Evolutionary conservation across 2,329 filamentous ascomycete species (phyloP).

Genomic region (Lachnellula suecica): DNA sequence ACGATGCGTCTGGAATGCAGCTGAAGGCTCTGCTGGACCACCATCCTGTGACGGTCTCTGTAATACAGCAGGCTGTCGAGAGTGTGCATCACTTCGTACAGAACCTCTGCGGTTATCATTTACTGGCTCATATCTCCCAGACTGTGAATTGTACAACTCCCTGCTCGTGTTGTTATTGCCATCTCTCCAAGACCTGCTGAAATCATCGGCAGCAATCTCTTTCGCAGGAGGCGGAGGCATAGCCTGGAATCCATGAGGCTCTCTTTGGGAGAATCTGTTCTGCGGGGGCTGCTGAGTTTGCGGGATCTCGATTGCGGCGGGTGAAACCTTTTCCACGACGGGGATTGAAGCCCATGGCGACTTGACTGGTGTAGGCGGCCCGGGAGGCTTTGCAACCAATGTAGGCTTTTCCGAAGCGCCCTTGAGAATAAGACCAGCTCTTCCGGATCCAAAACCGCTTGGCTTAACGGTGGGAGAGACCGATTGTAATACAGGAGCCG

Average conservation of each 20-base stretch:
- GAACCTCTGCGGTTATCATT: constrained; percentile 70
- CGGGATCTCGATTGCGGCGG: constrained; percentile 59
- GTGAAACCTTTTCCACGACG: constrained; percentile 78
- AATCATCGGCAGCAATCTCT: constrained; percentile 93
- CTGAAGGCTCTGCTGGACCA: constrained; percentile 77
- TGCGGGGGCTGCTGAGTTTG: constrained; percentile 38
- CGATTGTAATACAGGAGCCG: constrained; percentile 31
- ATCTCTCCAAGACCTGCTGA: constrained; percentile 83
- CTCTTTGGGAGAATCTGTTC: constrained; percentile 51
- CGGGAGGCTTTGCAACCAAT: constrained; percentile 69
- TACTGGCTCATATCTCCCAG: constrained; percentile 88
- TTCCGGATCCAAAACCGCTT: constrained; percentile 38
- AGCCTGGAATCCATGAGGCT: constrained; percentile 55
- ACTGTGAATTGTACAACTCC: constrained; percentile 93
- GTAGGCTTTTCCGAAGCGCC: constrained; percentile 69
- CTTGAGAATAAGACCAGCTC: constrained; percentile 62
- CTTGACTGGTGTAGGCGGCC: constrained; percentile 69
- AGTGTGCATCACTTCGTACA: constrained; percentile 63
- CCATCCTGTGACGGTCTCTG: constrained; percentile 69
- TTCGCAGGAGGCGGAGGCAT: constrained; percentile 59
- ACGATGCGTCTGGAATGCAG: constrained; percentile 80
- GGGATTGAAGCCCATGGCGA: constrained; percentile 91
- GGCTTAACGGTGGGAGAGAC: constrained; percentile 29
- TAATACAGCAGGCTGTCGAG: constrained; percentile 74
- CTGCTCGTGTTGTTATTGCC: constrained; percentile 59